Conservation (phyloP, 208 protist genomes). For the Herpetomonas tarakana region DNA sequence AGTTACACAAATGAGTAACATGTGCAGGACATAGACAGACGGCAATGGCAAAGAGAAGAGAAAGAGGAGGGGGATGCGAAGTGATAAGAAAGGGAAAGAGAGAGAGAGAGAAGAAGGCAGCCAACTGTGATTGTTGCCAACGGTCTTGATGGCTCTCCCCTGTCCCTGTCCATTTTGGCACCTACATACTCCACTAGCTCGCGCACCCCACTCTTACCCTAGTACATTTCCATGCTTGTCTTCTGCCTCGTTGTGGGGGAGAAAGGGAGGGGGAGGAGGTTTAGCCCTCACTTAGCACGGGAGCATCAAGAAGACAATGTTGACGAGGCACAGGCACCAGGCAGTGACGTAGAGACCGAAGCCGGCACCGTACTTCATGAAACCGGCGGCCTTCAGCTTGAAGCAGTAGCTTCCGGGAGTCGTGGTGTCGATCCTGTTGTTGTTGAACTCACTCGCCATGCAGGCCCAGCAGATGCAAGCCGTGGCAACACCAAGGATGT, state of each 20-base stretch:
- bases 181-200: background rate
- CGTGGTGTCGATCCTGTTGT: constrained; percentile 5
- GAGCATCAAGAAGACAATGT: constrained; percentile 39
- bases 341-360: constrained; percentile 38
- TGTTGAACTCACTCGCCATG: constrained; percentile 1
- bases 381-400: background rate
- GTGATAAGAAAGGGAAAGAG: too few species aligned
- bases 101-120: constrained; percentile 3
- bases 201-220: background rate
- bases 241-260: too few species aligned
- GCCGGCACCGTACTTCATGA: constrained; percentile 34
- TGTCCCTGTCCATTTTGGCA: background rate
- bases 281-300: constrained; percentile 31
- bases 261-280: too few species aligned
- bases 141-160: background rate
- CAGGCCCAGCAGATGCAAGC: constrained; percentile 5
- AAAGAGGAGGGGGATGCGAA: too few species aligned
- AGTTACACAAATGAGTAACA: background rate
- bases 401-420: background rate
- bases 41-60: too few species aligned
- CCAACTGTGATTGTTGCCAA: background rate
- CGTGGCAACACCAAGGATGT: constrained; percentile 21
- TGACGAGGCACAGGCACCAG: constrained; percentile 38
- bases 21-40: background rate
- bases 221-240: too few species aligned